Conservation (phyloP, 2,329 filamentous ascomycete species). For the Xylariaceae sp. region DNA sequence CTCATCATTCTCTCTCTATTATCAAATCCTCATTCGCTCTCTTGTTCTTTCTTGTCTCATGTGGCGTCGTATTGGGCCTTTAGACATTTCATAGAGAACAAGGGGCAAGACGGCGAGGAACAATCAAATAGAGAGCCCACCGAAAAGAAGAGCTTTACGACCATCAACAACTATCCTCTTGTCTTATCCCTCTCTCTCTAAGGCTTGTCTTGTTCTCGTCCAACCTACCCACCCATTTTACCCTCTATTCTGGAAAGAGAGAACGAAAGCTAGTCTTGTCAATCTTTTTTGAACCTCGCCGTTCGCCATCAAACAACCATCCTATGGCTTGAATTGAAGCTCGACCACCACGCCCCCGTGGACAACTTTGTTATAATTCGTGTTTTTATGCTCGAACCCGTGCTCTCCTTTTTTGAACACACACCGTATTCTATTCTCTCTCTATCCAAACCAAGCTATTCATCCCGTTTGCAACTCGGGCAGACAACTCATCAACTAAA, state of each 20-base stretch:
- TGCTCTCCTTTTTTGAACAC: constrained; percentile 8
- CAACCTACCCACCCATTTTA: not conserved
- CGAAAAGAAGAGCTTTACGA: constrained; percentile 3
- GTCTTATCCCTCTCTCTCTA: constrained; percentile 7
- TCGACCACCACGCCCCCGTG: constrained; percentile 11
- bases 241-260: constrained; percentile 3
- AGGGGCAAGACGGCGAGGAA: constrained; percentile 11
- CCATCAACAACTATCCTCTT: constrained; percentile 17
- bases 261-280: not conserved
- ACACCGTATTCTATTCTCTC: constrained; percentile 10
- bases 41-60: constrained; percentile 18
- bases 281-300: not conserved
- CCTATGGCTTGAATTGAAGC: constrained; percentile 22
- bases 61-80: constrained; percentile 4
- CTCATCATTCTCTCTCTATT: constrained; percentile 10
- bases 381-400: constrained; percentile 13
- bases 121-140: constrained; percentile 15
- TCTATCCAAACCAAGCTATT: constrained; percentile 3
- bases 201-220: constrained; percentile 17
- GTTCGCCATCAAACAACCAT: not conserved
- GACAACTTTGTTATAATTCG: constrained; percentile 19
- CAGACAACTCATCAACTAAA: constrained; percentile 2
- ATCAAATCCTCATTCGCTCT: constrained; percentile 6
- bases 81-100: constrained; percentile 11
- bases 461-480: constrained; percentile 22